phyloP scores from a whole-genome alignment of 2,329 filamentous ascomycete genomes.

The Ophiostoma perfectum region DNA sequence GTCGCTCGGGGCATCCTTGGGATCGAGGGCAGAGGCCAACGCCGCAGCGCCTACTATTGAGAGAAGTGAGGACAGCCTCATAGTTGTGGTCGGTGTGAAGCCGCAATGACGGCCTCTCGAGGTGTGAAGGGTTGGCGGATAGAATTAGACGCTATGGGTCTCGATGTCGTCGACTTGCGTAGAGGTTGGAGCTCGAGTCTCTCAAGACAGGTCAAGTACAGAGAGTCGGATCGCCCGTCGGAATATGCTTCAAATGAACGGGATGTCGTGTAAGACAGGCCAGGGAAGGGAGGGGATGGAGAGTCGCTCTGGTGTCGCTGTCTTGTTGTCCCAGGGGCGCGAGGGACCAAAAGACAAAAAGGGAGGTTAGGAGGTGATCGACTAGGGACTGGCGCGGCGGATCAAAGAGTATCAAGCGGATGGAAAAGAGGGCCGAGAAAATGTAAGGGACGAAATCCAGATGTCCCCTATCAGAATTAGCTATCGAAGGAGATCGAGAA shows the following conservation, averaged over 20 bases:
- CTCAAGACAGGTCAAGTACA: neutral
- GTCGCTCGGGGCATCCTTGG: conserved; percentile 29
- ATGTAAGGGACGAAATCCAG: neutral
- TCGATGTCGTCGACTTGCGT: neutral
- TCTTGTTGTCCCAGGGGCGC: neutral
- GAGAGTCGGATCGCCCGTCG: neutral
- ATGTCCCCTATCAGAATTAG: no score
- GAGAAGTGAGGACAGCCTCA: conserved; percentile 43
- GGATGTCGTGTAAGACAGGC: conserved; percentile 7
- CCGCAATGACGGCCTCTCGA: neutral
- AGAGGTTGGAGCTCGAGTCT: neutral
- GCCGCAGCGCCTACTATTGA: conserved; percentile 45
- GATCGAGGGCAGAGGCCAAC: conserved; percentile 35
- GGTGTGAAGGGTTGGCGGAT: neutral
- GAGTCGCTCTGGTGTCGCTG: neutral
- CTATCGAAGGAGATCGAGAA: no score
- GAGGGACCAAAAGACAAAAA: neutral
- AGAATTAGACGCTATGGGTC: no score
- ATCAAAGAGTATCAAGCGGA: neutral
- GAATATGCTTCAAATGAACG: neutral
- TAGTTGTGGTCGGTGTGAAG: conserved; percentile 28
- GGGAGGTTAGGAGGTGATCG: neutral
- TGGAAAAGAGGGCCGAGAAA: neutral
- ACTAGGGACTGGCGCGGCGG: conserved; percentile 6
- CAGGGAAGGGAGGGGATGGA: conserved; percentile 8